Evolutionary conservation across 2,329 filamentous ascomycete species (phyloP), one percentile per base, ranked within the genome.

Genomic region (Coniosporium tulheliwenetii): DNA sequence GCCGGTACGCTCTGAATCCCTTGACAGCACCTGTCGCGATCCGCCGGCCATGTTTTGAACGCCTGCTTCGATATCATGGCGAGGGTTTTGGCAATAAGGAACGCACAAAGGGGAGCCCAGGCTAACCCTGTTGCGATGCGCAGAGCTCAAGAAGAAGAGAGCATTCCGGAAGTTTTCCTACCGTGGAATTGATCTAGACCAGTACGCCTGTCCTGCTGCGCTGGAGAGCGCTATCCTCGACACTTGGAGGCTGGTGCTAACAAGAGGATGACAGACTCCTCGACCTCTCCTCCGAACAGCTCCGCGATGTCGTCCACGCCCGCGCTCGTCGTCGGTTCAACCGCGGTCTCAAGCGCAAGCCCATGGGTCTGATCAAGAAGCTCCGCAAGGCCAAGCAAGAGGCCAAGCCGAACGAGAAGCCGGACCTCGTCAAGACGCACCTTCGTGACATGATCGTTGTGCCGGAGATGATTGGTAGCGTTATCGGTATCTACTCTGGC

Each of bases 281-380:
- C 65, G 91, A 98, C 71, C 87, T 98, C 65, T 84, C 81, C 64
- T 94, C 87, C 63, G 91, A 96, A 69, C 84, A 96, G 73, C 86
- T 98, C 69, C 87, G 91, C 64, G 87, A 95, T 82, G 85, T 98
- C 67, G 87, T 98, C 63, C 91, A 98, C 77, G 91, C 91, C 63
- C 91, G 91, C 67, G 91, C 91, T 65, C 89, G 91, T 66, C 81
- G 91, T 70, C 80, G 93, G 67, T 96, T 98, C 83, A 96, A 96
- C 83, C 89, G 91, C 57, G 91, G 91, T 62, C 82, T 98, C 62
- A 98, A 96, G 84, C 87, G 91, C 76, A 93, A 93, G 78, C 91
- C 91, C 61, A 96, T 98, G 91, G 91, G 91, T 60, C 77, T 98
- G 63, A 96, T 98, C 81, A 96, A 96, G 85, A 98, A 98, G 81